Conservation (phyloP, 345 rosid species). For the thale cress (Arabidopsis thaliana) region TAIR10.1 NC_003076.8:17833001-17833500, state of each 20-base stretch:
- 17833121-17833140: constrained; percentile 50
- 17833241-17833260: constrained; percentile 30
- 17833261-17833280: constrained; percentile 32
- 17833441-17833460: constrained; percentile 31
- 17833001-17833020: constrained; percentile 50
- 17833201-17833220: constrained; percentile 46
- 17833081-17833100: constrained; percentile 45
- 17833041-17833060: constrained; percentile 51
- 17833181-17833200: constrained; percentile 49
- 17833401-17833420: constrained; percentile 22
- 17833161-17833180: constrained; percentile 54
- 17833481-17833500: constrained; percentile 24
- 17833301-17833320: constrained; percentile 32
- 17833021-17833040: constrained; percentile 45
- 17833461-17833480: constrained; percentile 35
- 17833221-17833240: constrained; percentile 33
- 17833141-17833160: constrained; percentile 38
- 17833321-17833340: constrained; percentile 9
- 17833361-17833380: constrained; percentile 17
- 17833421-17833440: constrained; percentile 27
- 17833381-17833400: constrained; percentile 21
- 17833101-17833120: constrained; percentile 49
- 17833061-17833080: constrained; percentile 48
- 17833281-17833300: constrained; percentile 15
- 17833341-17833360: neutral